Conservation (phyloP, 23 red algal genomes). For the Porphyridium purpureum region DNA sequence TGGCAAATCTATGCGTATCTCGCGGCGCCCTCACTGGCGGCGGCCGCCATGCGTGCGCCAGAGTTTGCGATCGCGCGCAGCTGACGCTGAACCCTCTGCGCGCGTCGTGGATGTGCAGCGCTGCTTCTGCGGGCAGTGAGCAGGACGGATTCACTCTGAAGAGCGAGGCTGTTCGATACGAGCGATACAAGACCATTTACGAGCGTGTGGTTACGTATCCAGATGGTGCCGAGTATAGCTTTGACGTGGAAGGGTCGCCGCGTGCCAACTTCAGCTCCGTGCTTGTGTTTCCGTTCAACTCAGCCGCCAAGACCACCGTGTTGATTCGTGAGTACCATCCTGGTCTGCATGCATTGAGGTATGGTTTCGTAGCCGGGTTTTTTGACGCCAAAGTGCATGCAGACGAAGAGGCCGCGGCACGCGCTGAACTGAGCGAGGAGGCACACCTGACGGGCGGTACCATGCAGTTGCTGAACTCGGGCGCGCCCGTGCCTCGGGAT, state of each 20-base stretch:
- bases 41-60: too few relatives aligned
- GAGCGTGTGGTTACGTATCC: conserved; percentile 48
- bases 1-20: too few relatives aligned
- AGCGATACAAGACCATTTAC: conserved; percentile 39
- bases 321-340: conserved; percentile 68
- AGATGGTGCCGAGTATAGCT: conserved; percentile 22
- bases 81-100: too few relatives aligned
- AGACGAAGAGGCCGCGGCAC: conserved; percentile 17
- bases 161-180: neutral
- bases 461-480: conserved; percentile 11
- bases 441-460: conserved; percentile 27
- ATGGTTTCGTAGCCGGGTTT: conserved; percentile 55
- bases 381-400: conserved; percentile 28
- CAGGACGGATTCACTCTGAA: neutral
- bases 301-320: conserved; percentile 2
- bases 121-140: too few relatives aligned
- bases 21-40: too few relatives aligned
- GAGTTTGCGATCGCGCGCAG: too few relatives aligned
- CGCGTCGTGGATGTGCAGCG: too few relatives aligned
- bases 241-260: conserved; percentile 43
- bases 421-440: conserved; percentile 57
- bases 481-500: conserved; percentile 18
- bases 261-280: conserved; percentile 20
- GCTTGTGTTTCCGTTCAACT: conserved; percentile 58
- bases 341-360: conserved; percentile 19